Evolutionary conservation across 805 yeast species (phyloP).

Genomic region (Cyberlindnera sargentensis): DNA sequence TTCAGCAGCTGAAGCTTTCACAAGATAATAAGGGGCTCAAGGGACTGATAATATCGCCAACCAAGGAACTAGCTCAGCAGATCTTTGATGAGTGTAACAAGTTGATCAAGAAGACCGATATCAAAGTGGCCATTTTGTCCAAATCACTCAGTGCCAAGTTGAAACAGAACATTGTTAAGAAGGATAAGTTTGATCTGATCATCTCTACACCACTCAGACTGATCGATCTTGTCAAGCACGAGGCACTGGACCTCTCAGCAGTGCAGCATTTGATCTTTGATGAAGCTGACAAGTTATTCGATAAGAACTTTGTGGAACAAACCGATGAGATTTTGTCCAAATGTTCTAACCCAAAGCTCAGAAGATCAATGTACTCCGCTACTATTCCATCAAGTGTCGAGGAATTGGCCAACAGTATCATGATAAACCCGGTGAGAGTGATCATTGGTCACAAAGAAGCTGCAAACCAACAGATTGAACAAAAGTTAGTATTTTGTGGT

Average conservation of each 20-base stretch:
- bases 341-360: conserved; percentile 34
- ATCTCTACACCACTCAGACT: conserved; percentile 87
- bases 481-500: conserved; percentile 79
- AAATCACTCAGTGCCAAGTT: conserved; percentile 67
- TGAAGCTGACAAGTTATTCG: conserved; percentile 93
- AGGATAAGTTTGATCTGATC: conserved; percentile 67
- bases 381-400: conserved; percentile 93
- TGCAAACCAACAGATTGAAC: conserved; percentile 79
- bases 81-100: conserved; percentile 62
- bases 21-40: conserved; percentile 31
- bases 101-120: conserved; percentile 36
- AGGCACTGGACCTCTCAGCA: conserved; percentile 48
- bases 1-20: conserved; percentile 40
- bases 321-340: conserved; percentile 73
- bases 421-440: conserved; percentile 70
- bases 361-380: conserved; percentile 83
- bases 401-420: conserved; percentile 75
- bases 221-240: conserved; percentile 66
- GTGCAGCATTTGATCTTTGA: conserved; percentile 82
- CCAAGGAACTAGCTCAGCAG: conserved; percentile 89
- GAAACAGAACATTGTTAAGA: conserved; percentile 49
- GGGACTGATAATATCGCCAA: conserved; percentile 84
- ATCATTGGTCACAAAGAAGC: conserved; percentile 93
- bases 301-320: conserved; percentile 80
- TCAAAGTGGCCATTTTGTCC: conserved; percentile 60